A percentile compares a stretch with the other conserved stretches of the same genome.
phyloP scores from a whole-genome alignment of 352 stramenopile species.

The Phytopythium chamaehyphon region DNA sequence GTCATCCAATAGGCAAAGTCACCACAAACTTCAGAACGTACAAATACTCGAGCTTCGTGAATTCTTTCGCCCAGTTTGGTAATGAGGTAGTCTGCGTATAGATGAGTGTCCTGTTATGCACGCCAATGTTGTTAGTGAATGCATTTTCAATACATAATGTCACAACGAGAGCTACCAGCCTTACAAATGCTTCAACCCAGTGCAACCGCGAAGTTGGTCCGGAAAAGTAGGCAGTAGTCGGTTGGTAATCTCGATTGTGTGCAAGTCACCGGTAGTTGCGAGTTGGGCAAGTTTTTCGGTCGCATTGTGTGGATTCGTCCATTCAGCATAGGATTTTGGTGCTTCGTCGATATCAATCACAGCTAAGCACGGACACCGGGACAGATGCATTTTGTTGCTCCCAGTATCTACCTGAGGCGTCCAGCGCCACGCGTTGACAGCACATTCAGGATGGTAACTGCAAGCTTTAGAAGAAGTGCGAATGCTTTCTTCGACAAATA shows the following conservation, averaged over 20 bases:
- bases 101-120: conserved; percentile 3
- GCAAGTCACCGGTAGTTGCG: conserved; percentile 6
- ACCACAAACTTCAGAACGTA: conserved; percentile 3
- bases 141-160: background rate
- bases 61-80: conserved; percentile 2
- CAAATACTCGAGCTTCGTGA: conserved; percentile 4
- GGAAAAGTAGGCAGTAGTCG: conserved; percentile 9
- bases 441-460: conserved; percentile 13
- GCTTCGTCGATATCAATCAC: conserved; percentile 14
- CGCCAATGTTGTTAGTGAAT: background rate
- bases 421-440: conserved; percentile 17
- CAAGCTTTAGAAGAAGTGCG: conserved; percentile 8
- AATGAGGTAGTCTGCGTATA: conserved; percentile 2
- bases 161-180: background rate
- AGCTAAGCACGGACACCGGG: conserved; percentile 13
- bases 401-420: background rate
- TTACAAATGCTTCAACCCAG: conserved; percentile 3
- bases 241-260: conserved; percentile 12
- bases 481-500: conserved; percentile 14
- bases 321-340: conserved; percentile 8
- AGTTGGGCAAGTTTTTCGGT: conserved; percentile 13
- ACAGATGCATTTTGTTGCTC: background rate
- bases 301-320: conserved; percentile 7
- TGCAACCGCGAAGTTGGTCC: conserved; percentile 10
- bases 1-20: too few relatives aligned